Base-by-base conservation (phyloP, 495 filamentous ascomycete genomes). In the Poronia punctata region DNA sequence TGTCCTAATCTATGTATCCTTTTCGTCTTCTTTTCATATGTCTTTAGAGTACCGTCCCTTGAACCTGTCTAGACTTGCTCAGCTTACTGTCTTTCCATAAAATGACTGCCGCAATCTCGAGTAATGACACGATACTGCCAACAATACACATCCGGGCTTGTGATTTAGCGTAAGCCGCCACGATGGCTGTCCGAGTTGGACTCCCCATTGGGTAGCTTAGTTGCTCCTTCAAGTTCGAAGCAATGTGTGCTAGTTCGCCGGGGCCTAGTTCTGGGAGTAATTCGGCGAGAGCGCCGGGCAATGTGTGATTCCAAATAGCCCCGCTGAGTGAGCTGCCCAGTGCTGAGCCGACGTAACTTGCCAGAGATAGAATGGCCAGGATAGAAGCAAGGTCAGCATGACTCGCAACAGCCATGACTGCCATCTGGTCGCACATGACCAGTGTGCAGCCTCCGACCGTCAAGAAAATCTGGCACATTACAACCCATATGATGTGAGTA, bases 391-490 rank as follows among this genome's bases (percentile, higher is more conserved):
- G 57, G 38, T 80, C 60, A 9, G 75, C 50, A 43, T 79, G 78
- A 15, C 63, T 57, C 3, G 65, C 65, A 10, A 71, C 67, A 0
- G 75, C 62, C 55, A 79, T 68, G 15, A 76, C 60, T 12, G 75
- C 70, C 12, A 80, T 66, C 45, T 79, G 68, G 23, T 68, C 65
- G 46, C 62, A 61, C 41, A 80, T 63, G 35, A 78, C 68, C 5
- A 82, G 52, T 3, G 73, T 79, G 22, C 79, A 78, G 12, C 77
- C 80, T 7, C 67, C 67, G 48, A 85, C 70, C 20, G 80, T 76
- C 46, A 83, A 79, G 61, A 82, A 77, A 48, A 83, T 74, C 56
- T 83, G 78, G 53, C 75, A 72, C 75, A 80, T 74, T 49, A 83
- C 61, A 8, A 85, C 54, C 57, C 74, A 82, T 21, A 74, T 75